Conservation (phyloP, 1,284 basidiomycete species). For the Mycena sp. region DNA sequence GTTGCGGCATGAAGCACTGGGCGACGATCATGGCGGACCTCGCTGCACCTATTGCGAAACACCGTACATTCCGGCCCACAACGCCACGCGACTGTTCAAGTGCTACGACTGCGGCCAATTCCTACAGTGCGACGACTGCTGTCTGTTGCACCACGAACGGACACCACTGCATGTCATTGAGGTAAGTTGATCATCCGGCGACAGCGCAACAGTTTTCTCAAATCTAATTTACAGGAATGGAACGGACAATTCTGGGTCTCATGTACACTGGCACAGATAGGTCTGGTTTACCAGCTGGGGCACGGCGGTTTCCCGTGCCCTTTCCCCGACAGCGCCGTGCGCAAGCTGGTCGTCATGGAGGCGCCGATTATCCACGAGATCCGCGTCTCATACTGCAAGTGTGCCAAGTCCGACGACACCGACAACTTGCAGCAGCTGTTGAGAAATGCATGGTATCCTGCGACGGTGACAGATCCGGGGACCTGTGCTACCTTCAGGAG, state of each 20-base stretch:
- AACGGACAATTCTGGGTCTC: constrained; percentile 4
- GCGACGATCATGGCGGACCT: background rate
- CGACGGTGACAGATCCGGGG: constrained; percentile 15
- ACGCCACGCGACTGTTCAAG: background rate
- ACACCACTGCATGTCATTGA: constrained; percentile 11
- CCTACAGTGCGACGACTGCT: constrained; percentile 19
- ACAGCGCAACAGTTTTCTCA: background rate
- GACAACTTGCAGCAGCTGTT: constrained; percentile 15
- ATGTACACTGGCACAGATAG: background rate
- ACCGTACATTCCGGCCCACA: background rate
- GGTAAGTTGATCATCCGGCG: background rate
- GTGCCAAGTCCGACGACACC: background rate
- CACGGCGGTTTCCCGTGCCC: constrained; percentile 16
- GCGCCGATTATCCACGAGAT: constrained; percentile 26
- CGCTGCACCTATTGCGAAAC: background rate
- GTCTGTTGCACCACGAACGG: background rate
- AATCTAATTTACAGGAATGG: constrained; percentile 29
- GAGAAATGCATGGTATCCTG: constrained; percentile 25
- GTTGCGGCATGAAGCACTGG: constrained; percentile 14
- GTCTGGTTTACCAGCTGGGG: constrained; percentile 24
- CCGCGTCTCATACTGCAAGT: constrained; percentile 9
- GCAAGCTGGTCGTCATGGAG: constrained; percentile 10
- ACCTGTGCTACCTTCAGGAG: constrained; percentile 15
- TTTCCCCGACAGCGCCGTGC: background rate
- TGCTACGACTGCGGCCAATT: constrained; percentile 21